Percentiles rank a stretch among this genome's conserved stretches.
phyloP scores from a whole-genome alignment of 208 protist genomes.

The Wallacemonas sp. region DNA sequence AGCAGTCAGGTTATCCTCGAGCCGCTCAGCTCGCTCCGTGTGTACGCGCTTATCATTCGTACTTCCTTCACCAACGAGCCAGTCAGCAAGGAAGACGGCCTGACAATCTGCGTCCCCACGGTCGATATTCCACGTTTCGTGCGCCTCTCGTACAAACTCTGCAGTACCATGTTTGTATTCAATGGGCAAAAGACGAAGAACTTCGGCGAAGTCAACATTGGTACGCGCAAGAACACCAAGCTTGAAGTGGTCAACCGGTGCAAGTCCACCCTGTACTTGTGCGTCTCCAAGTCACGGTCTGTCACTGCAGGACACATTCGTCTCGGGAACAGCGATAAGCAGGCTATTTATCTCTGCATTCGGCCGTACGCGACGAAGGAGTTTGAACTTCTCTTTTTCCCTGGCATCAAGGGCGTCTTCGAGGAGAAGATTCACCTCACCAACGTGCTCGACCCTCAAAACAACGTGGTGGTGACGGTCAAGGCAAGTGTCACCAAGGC shows the following conservation, averaged over 20 bases:
- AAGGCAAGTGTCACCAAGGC: slow-evolving; percentile 85
- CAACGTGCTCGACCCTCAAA: slow-evolving; percentile 74
- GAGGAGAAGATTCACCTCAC: slow-evolving; percentile 74
- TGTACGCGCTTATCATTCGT: slow-evolving; percentile 70
- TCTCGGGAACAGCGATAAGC: slow-evolving; percentile 74
- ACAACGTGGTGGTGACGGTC: slow-evolving; percentile 64
- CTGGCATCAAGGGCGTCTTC: slow-evolving; percentile 82
- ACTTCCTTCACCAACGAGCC: slow-evolving; percentile 40
- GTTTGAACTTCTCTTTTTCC: slow-evolving; percentile 76
- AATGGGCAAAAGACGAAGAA: slow-evolving; percentile 86
- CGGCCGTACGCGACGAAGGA: slow-evolving; percentile 82
- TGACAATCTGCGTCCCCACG: slow-evolving; percentile 64
- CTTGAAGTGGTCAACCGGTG: slow-evolving; percentile 77
- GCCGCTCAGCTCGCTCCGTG: slow-evolving; percentile 35
- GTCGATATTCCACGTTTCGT: slow-evolving; percentile 83
- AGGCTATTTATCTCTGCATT: slow-evolving; percentile 64
- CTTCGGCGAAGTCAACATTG: slow-evolving; percentile 89
- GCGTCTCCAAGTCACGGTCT: slow-evolving; percentile 76
- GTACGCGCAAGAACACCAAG: slow-evolving; percentile 80
- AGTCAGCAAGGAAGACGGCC: slow-evolving; percentile 82
- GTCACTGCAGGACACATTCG: slow-evolving; percentile 85
- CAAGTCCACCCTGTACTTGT: slow-evolving; percentile 70
- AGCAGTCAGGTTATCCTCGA: slow-evolving; percentile 41
- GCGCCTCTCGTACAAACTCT: slow-evolving; percentile 79
- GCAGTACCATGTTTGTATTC: slow-evolving; percentile 66